phyloP scores from a whole-genome alignment of 1,139 yeast species.

The Ashbya aceris region DNA sequence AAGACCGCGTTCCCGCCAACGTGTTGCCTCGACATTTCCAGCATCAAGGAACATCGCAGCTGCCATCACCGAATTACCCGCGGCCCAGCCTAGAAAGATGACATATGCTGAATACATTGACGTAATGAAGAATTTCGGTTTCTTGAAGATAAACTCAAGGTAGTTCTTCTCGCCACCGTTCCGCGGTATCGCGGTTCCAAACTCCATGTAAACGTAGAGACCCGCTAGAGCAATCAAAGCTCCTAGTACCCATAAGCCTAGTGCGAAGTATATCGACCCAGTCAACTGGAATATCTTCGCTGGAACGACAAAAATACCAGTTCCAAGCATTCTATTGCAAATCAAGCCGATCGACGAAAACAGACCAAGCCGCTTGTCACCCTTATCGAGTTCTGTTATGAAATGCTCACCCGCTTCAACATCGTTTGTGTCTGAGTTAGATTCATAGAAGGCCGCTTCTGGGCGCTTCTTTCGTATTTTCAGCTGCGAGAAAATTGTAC shows the following conservation, averaged over 20 bases:
- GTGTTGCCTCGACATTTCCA: conserved; percentile 55
- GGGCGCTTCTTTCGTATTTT: no score
- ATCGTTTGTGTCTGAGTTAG: conserved; percentile 15
- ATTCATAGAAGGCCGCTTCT: no score
- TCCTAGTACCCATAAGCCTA: conserved; percentile 72
- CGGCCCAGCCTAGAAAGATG: conserved; percentile 77
- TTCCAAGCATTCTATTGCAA: conserved; percentile 76
- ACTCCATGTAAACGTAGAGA: conserved; percentile 68
- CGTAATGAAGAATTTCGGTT: conserved; percentile 61
- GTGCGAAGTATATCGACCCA: conserved; percentile 69
- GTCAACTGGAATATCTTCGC: conserved; percentile 56
- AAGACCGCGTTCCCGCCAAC: conserved; percentile 70
- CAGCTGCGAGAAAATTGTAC: no score
- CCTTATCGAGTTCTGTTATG: conserved; percentile 38
- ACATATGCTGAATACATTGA: conserved; percentile 72
- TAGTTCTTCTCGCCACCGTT: conserved; percentile 88
- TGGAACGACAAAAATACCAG: conserved; percentile 81
- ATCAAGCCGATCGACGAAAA: conserved; percentile 61
- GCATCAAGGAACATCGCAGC: conserved; percentile 45
- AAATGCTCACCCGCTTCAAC: conserved; percentile 26
- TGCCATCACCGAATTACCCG: conserved; percentile 40
- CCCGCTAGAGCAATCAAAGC: conserved; percentile 67
- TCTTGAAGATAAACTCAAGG: conserved; percentile 59
- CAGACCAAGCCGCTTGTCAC: conserved; percentile 51
- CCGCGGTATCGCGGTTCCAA: conserved; percentile 75